Evolutionary conservation across 371 early-diverging fungal species (phyloP).

Genomic region (Conidiobolus incongruus): DNA sequence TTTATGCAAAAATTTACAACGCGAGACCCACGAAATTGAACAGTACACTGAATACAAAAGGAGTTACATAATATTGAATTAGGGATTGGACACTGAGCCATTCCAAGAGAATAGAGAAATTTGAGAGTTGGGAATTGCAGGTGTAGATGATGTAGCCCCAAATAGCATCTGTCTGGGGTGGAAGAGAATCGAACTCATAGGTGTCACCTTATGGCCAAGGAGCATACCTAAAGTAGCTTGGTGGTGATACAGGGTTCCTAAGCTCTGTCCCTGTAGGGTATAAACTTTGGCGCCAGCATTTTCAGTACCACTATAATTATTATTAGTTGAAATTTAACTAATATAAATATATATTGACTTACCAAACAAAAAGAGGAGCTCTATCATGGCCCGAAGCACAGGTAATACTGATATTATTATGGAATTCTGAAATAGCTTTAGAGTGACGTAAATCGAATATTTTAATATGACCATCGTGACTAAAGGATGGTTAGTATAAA

Average conservation of each 20-base stretch:
- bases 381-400: constrained; percentile 35
- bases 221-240: constrained; percentile 12
- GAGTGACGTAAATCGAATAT: constrained; percentile 61
- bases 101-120: no score
- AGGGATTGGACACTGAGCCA: no score
- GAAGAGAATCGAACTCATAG: constrained; percentile 19
- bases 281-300: constrained; percentile 24
- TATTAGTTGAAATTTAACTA: background rate
- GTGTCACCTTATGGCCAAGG: constrained; percentile 16
- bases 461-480: constrained; percentile 43
- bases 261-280: constrained; percentile 15
- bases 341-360: background rate
- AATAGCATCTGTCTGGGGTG: constrained; percentile 28
- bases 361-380: constrained; percentile 32
- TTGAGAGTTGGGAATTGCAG: no score
- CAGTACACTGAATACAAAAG: no score
- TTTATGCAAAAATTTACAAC: no score
- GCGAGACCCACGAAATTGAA: no score
- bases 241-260: constrained; percentile 21
- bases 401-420: constrained; percentile 25
- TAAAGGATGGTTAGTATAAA: constrained; percentile 4
- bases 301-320: constrained; percentile 17
- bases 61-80: no score
- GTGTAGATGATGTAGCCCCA: constrained; percentile 10
- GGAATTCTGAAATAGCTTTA: constrained; percentile 20